Evolutionary conservation across 306 rosid species (phyloP).

Genomic region (Castanopsis chinensis): DNA sequence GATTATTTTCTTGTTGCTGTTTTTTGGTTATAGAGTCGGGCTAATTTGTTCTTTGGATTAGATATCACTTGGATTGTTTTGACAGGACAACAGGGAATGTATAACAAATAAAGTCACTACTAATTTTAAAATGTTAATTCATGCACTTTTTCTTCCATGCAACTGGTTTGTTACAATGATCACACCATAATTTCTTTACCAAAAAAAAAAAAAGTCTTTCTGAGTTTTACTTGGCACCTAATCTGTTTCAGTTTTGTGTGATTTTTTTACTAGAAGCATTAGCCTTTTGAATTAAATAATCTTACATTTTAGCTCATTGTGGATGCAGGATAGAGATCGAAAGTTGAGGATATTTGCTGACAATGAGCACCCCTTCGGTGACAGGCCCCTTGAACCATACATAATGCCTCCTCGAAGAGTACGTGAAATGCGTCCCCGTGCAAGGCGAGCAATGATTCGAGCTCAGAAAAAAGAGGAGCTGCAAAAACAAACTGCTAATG

Average conservation of each 20-base stretch:
- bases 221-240: not conserved
- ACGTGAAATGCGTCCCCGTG: conserved; percentile 82
- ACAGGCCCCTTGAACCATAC: conserved; percentile 75
- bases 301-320: conserved; percentile 16
- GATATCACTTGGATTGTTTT: not conserved
- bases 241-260: not conserved
- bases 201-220: not conserved
- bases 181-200: not conserved
- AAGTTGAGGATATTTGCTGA: conserved; percentile 82
- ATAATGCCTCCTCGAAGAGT: conserved; percentile 70
- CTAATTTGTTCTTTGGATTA: not conserved
- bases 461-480: conserved; percentile 81
- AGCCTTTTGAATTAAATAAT: conserved; percentile 8
- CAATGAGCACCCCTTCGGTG: conserved; percentile 77
- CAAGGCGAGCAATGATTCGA: conserved; percentile 86
- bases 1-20: not conserved
- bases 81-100: not conserved
- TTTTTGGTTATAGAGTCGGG: not conserved
- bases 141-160: not conserved
- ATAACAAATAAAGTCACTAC: not conserved
- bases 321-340: conserved; percentile 86
- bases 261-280: not conserved
- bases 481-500: conserved; percentile 42
- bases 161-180: not conserved
- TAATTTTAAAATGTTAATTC: not conserved